Evolutionary conservation across 441 rosid genomes (phyloP).

Genomic region (Syzygium syzygioides): DNA sequence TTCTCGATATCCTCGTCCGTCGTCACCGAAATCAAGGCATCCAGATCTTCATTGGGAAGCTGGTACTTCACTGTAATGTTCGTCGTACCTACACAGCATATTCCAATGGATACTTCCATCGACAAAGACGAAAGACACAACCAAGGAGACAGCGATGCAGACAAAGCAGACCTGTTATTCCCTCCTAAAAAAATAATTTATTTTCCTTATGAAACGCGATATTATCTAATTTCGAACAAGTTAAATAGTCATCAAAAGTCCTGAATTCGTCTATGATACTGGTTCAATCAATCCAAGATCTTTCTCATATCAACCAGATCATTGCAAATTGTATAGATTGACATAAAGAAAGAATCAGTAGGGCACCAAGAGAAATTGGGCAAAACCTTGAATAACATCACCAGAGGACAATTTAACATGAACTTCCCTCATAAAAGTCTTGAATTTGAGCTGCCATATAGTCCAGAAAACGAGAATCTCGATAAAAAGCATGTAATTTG

Average conservation of each 20-base stretch:
- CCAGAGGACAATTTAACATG: background rate
- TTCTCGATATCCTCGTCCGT: conserved; percentile 94
- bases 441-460: background rate
- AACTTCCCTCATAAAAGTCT: background rate
- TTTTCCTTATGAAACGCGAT: background rate
- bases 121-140: background rate
- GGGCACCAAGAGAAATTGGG: background rate
- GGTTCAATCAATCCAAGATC: background rate
- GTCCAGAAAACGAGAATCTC: background rate
- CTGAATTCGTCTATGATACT: background rate
- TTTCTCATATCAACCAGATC: background rate
- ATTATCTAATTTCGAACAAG: background rate
- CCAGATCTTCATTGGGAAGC: conserved; percentile 93
- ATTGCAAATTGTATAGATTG: background rate
- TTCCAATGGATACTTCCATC: background rate
- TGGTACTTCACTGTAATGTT: conserved; percentile 78
- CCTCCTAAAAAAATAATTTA: background rate
- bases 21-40: conserved; percentile 81
- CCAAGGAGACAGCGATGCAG: background rate
- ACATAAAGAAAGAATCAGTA: background rate
- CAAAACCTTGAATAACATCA: background rate
- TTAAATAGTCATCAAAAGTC: background rate
- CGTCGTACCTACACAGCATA: conserved; percentile 34
- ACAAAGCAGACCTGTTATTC: background rate
- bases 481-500: background rate